Evolutionary conservation across 768 basidiomycete species (phyloP).

Genomic region (Sporobolomyces pararoseus): DNA sequence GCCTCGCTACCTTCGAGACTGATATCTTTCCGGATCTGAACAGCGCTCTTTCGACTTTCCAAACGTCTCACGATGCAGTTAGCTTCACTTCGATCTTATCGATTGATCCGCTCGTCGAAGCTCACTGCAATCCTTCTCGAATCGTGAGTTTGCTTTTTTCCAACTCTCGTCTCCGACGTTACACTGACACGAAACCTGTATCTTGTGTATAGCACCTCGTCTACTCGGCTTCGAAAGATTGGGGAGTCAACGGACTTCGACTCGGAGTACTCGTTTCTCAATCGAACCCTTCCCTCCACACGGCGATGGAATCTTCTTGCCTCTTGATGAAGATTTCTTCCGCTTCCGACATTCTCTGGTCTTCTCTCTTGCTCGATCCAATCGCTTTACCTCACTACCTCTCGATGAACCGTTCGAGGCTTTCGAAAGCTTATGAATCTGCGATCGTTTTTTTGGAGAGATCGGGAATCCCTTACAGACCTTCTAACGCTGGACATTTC

Average conservation of each 20-base stretch:
- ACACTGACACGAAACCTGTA: too few species aligned
- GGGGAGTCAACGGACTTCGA: slow-evolving; percentile 44
- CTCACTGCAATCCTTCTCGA: slow-evolving; percentile 40
- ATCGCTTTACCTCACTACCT: slow-evolving; percentile 38
- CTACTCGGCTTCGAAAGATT: slow-evolving; percentile 44
- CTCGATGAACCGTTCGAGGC: slow-evolving; percentile 33
- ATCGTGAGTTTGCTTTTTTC: slow-evolving; percentile 18
- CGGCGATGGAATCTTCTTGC: slow-evolving; percentile 39
- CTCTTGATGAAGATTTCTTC: slow-evolving; percentile 45
- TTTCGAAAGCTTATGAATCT: slow-evolving; percentile 30
- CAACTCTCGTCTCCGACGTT: slow-evolving; percentile 8
- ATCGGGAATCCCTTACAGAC: slow-evolving; percentile 38
- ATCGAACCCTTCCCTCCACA: slow-evolving; percentile 43
- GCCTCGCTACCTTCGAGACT: background rate
- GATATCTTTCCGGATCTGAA: background rate
- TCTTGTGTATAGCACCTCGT: slow-evolving; percentile 13
- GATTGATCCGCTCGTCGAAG: slow-evolving; percentile 42
- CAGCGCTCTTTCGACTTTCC: slow-evolving; percentile 38
- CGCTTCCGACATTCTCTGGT: slow-evolving; percentile 42
- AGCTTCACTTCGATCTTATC: slow-evolving; percentile 44
- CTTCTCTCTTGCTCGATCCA: slow-evolving; percentile 38
- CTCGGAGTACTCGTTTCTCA: slow-evolving; percentile 45
- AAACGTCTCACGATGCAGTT: slow-evolving; percentile 15
- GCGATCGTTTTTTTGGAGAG: slow-evolving; percentile 33
- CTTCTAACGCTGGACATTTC: slow-evolving; percentile 40